A percentile compares a stretch with the other conserved stretches of the same genome.
Evolutionary conservation across 2,329 filamentous ascomycete genomes (phyloP).

Genomic region (Huntiella moniliformis): DNA sequence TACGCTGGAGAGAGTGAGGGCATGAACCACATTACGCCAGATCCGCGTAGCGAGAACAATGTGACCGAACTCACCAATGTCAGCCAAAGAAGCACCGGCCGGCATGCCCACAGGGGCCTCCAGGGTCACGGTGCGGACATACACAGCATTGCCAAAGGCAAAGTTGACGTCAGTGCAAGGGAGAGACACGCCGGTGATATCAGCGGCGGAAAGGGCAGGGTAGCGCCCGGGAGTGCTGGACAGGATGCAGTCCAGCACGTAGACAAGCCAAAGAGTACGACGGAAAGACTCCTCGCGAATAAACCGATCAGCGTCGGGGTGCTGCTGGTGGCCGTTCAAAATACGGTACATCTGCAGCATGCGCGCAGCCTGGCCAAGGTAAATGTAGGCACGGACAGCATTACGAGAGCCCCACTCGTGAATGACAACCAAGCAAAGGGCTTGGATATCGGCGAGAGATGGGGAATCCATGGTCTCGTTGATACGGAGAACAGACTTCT

Average conservation of each 20-base stretch:
- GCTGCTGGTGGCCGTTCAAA: conserved; percentile 33
- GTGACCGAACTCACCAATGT: conserved; percentile 42
- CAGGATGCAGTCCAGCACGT: conserved; percentile 43
- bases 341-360: conserved; percentile 48
- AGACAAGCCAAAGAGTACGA: conserved; percentile 42
- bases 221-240: conserved; percentile 42
- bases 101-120: conserved; percentile 21
- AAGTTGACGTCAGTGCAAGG: conserved; percentile 44
- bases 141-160: conserved; percentile 41
- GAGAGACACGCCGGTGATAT: conserved; percentile 35
- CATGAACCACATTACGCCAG: conserved; percentile 42
- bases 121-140: conserved; percentile 34
- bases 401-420: conserved; percentile 45
- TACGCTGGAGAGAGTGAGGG: conserved; percentile 36
- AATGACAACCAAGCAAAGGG: conserved; percentile 40
- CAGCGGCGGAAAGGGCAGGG: conserved; percentile 34
- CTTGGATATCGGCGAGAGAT: conserved; percentile 41
- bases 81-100: conserved; percentile 23
- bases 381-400: conserved; percentile 43
- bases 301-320: conserved; percentile 36
- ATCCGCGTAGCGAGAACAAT: conserved; percentile 41
- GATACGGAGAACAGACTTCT: conserved; percentile 37
- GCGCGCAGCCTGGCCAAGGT: conserved; percentile 41
- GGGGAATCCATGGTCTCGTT: conserved; percentile 41
- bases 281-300: conserved; percentile 42